Conservation (phyloP, 495 filamentous ascomycete species). For the Xeromyces bisporus region DNA sequence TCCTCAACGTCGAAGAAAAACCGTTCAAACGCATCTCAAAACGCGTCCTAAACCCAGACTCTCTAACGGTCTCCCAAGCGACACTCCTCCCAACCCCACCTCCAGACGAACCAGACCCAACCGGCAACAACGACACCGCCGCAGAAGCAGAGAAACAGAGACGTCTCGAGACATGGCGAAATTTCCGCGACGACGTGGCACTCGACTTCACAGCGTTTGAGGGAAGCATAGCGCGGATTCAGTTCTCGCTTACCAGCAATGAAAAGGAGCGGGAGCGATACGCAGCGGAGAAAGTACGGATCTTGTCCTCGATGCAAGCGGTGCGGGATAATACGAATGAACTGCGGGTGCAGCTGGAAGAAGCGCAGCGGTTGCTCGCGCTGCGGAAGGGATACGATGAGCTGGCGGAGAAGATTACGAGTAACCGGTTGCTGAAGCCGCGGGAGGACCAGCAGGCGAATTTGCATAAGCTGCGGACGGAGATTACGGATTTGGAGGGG, state of each 20-base stretch:
- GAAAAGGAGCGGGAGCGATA: constrained; percentile 74
- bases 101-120: constrained; percentile 40
- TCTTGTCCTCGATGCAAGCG: constrained; percentile 52
- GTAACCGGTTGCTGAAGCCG: constrained; percentile 58
- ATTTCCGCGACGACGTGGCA: constrained; percentile 63
- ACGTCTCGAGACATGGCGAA: constrained; percentile 35
- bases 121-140: constrained; percentile 16
- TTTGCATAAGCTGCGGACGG: constrained; percentile 62
- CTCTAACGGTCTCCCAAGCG: constrained; percentile 34
- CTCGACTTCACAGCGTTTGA: constrained; percentile 88
- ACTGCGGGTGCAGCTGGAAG: constrained; percentile 53
- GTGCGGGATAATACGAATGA: constrained; percentile 61
- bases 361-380: constrained; percentile 57
- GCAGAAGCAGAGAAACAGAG: constrained; percentile 27
- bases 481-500: constrained; percentile 72
- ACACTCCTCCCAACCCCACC: constrained; percentile 52
- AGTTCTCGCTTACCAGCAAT: constrained; percentile 73
- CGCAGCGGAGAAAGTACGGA: constrained; percentile 58
- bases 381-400: constrained; percentile 77
- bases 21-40: constrained; percentile 82
- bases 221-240: constrained; percentile 69
- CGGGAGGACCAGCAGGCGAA: constrained; percentile 68
- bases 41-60: constrained; percentile 50
- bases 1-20: constrained; percentile 81
- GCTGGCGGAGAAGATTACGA: constrained; percentile 69